Conservation (phyloP, 805 yeast genomes). For the Debaryomyces hansenii region DNA sequence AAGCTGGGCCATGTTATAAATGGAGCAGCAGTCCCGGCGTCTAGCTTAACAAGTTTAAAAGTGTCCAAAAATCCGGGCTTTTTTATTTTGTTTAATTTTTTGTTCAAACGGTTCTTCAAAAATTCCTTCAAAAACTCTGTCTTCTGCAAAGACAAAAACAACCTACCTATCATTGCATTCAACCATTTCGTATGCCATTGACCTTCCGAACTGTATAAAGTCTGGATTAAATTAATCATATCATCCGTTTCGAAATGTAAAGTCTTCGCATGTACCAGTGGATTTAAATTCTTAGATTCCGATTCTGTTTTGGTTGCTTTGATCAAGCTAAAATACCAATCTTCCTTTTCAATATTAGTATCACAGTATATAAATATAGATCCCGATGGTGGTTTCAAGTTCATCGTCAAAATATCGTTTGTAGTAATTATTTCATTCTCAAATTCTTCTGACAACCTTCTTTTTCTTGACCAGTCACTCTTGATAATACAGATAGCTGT, state of each 20-base stretch:
- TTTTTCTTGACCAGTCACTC: constrained; percentile 33
- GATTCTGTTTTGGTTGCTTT: constrained; percentile 59
- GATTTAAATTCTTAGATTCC: constrained; percentile 27
- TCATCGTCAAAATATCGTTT: constrained; percentile 22
- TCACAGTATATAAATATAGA: constrained; percentile 70
- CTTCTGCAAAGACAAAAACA: constrained; percentile 73
- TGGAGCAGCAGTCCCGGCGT: constrained; percentile 82
- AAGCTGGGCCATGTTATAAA: constrained; percentile 71
- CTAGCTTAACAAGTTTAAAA: constrained; percentile 67
- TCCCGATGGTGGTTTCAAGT: constrained; percentile 35
- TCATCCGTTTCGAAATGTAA: constrained; percentile 70
- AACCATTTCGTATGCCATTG: constrained; percentile 87
- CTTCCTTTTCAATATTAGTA: constrained; percentile 81
- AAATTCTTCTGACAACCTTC: constrained; percentile 17
- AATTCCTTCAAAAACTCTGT: constrained; percentile 65
- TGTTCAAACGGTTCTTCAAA: constrained; percentile 59
- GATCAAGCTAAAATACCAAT: constrained; percentile 87
- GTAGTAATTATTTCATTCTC: constrained; percentile 20
- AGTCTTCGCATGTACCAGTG: constrained; percentile 68
- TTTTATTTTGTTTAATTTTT: constrained; percentile 75
- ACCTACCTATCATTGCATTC: constrained; percentile 81
- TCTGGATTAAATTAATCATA: constrained; percentile 70
- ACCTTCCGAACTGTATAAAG: constrained; percentile 78
- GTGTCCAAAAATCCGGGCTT: constrained; percentile 88
- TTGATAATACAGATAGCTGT: constrained; percentile 75